Base-by-base conservation (phyloP, 2,329 filamentous ascomycete genomes). In the Aspergillus oerlinghausenensis region DNA sequence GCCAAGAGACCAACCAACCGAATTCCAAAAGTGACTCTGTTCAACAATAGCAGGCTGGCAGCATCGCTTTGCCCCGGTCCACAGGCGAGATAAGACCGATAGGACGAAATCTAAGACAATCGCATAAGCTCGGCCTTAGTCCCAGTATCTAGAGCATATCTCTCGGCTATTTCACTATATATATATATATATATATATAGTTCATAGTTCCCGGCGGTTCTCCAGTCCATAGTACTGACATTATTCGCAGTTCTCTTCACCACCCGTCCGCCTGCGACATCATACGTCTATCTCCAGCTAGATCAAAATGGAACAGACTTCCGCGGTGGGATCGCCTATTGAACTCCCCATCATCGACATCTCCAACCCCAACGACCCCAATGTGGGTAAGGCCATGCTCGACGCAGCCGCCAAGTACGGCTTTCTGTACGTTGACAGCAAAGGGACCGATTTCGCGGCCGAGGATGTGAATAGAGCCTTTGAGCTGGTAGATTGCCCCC, bases 361-460 rank as follows among this genome's bases (percentile, higher is more conserved):
- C 62, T 87, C 86, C 3, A 80, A 82, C 19, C 77, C 81, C 4
- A 79, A 80, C 28, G 79, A 88, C 61, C 76, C 82, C 57, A 70
- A 71, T n/a, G 88, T 88, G 52, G 84, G 84, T 55, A 82, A 85
- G 60, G 81, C 80, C 55, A 77, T 97, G 45, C 85, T 97, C 45
- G 83, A 88, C 59, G 93, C 93, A 1, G 92, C 92, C 2, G 84
- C 86, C 40, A 85, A 87, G 54, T 88, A 92, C 74, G 93, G 93
- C 59, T 97, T 97, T 73, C 84, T 97, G 59, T 97, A 94, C 71
- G 86, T 97, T 67, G 87, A 86, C 68, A 92, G 90, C 68, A 82
- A 85, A 23, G 88, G 86, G 47, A 79, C 80, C 11, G 85, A 88
- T 58, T 90, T 97, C 50, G 78, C 87, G 0, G 75, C 81, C 0